Evolutionary conservation across 2,329 filamentous ascomycete species (phyloP).

Genomic region (Fusarium mundagurra): DNA sequence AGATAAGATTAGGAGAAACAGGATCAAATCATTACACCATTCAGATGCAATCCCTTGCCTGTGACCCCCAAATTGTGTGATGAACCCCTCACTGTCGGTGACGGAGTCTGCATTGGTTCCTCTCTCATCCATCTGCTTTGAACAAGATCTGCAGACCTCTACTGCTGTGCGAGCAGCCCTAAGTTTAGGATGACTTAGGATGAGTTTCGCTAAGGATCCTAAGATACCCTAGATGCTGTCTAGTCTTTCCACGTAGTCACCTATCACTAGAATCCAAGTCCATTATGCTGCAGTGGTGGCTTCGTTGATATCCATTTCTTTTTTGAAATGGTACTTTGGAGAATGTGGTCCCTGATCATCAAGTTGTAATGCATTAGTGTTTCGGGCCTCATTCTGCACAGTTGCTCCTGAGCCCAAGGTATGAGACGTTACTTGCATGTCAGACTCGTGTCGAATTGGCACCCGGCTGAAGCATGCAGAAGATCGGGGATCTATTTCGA

Average conservation of each 20-base stretch:
- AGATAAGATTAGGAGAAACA: slow-evolving; percentile 26
- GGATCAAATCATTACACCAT: slow-evolving; percentile 8
- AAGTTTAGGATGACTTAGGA: neutral
- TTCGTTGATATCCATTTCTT: too few relatives aligned
- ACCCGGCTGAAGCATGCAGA: neutral
- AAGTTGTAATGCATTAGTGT: neutral
- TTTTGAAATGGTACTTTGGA: neutral
- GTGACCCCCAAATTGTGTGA: slow-evolving; percentile 1
- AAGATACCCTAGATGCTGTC: neutral
- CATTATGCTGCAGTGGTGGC: too few relatives aligned
- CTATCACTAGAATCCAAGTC: too few relatives aligned
- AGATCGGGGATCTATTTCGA: neutral
- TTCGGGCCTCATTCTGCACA: slow-evolving; percentile 7
- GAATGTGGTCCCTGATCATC: neutral
- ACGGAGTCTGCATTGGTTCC: neutral
- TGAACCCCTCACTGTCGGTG: neutral
- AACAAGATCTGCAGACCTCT: neutral
- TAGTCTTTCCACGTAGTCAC: too few relatives aligned
- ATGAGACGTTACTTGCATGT: neutral
- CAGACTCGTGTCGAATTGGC: neutral
- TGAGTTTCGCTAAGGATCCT: neutral
- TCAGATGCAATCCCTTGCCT: neutral
- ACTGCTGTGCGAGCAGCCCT: neutral
- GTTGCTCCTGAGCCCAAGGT: neutral
- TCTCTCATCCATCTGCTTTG: neutral